phyloP scores from a whole-genome alignment of 2,329 filamentous ascomycete species.

The Aphanoascus verrucosus region DNA sequence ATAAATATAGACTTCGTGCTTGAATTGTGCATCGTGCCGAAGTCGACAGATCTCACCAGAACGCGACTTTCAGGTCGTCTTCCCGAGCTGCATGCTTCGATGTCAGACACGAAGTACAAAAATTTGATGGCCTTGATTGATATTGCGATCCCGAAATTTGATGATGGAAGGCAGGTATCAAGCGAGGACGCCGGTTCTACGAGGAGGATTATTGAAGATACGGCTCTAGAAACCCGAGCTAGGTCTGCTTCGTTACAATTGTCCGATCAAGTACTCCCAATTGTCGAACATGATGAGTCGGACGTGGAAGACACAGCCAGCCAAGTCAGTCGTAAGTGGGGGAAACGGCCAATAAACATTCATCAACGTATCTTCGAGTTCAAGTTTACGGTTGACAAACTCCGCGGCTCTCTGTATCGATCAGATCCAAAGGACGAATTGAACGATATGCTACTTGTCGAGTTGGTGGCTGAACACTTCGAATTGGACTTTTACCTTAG shows the following conservation, averaged over 20 bases:
- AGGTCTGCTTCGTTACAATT: slow-evolving; percentile 66
- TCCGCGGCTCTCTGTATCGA: slow-evolving; percentile 84
- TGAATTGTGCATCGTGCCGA: slow-evolving; percentile 94
- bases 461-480: slow-evolving; percentile 83
- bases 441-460: slow-evolving; percentile 72
- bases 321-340: slow-evolving; percentile 22
- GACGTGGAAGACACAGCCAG: slow-evolving; percentile 47
- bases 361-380: slow-evolving; percentile 92
- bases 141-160: slow-evolving; percentile 80
- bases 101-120: slow-evolving; percentile 95
- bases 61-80: slow-evolving; percentile 84
- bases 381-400: slow-evolving; percentile 86
- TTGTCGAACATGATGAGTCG: slow-evolving; percentile 55
- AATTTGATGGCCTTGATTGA: slow-evolving; percentile 92
- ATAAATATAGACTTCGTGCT: slow-evolving; percentile 97
- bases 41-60: slow-evolving; percentile 84
- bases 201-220: slow-evolving; percentile 28
- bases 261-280: slow-evolving; percentile 60
- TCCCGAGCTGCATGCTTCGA: slow-evolving; percentile 79
- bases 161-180: slow-evolving; percentile 34
- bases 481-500: slow-evolving; percentile 77
- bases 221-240: slow-evolving; percentile 32
- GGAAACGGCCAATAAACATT: slow-evolving; percentile 51
- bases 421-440: slow-evolving; percentile 68
- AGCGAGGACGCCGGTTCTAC: slow-evolving; percentile 29